Evolutionary conservation across 352 stramenopile species (phyloP).

Genomic region (Phytophthora nicotianae): DNA sequence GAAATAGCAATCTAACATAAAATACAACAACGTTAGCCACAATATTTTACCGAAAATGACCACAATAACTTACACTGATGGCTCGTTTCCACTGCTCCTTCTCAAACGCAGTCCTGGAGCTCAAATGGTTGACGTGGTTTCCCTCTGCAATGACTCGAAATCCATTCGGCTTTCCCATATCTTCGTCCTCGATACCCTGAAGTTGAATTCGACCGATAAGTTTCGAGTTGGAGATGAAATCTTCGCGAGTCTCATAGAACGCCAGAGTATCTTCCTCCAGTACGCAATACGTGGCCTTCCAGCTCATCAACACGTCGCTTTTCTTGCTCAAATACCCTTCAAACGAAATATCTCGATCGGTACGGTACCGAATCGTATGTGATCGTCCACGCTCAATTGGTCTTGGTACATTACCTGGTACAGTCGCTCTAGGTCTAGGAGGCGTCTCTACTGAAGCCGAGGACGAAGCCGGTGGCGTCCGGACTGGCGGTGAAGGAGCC

Average conservation of each 20-base stretch:
- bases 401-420: conserved; percentile 4
- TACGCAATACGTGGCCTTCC: conserved; percentile 79
- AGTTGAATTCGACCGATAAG: conserved; percentile 79
- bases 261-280: conserved; percentile 79
- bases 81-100: conserved; percentile 85
- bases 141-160: conserved; percentile 75
- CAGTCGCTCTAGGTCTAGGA: conserved; percentile 9
- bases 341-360: conserved; percentile 71
- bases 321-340: conserved; percentile 89
- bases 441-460: conserved; percentile 20
- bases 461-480: conserved; percentile 20
- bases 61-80: conserved; percentile 45
- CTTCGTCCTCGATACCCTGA: conserved; percentile 69
- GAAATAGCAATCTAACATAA: conserved; percentile 56
- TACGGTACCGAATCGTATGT: conserved; percentile 73
- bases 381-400: conserved; percentile 48
- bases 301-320: conserved; percentile 72
- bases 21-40: conserved; percentile 5
- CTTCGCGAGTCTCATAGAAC: conserved; percentile 81
- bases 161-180: conserved; percentile 65
- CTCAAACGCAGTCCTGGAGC: conserved; percentile 77
- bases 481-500: conserved; percentile 12
- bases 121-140: conserved; percentile 70
- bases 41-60: neutral
- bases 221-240: conserved; percentile 83